Percentiles rank a stretch among this genome's conserved stretches.
These are phyloP conservation scores for Pseudodiploospora longispora DNA, from an alignment of 2,329 filamentous ascomycete genomes.

Conservation along the genomic window DNA sequence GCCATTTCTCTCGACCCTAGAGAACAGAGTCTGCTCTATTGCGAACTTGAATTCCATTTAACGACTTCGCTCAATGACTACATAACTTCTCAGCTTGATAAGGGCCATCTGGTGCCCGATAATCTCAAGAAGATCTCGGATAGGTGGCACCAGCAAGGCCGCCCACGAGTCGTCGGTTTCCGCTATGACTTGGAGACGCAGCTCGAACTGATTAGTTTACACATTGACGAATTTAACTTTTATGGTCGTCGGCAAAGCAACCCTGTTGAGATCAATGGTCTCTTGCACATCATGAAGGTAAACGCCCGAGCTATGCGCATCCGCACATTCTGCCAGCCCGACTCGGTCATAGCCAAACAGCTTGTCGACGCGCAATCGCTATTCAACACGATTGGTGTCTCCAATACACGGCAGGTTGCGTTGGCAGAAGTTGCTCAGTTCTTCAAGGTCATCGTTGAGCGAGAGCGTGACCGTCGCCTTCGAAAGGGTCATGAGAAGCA, in stretches of 20 bases:
- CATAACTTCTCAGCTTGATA: conserved; percentile 43
- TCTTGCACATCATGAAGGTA: conserved; percentile 44
- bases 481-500: conserved; percentile 14
- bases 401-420: conserved; percentile 34
- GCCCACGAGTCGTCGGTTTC: conserved; percentile 47
- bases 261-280: conserved; percentile 33
- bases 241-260: conserved; percentile 39
- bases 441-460: conserved; percentile 44
- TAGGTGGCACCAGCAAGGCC: conserved; percentile 43
- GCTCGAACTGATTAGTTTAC: conserved; percentile 43
- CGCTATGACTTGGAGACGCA: conserved; percentile 54
- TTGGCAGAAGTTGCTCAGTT: conserved; percentile 45
- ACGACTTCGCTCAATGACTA: conserved; percentile 43
- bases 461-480: conserved; percentile 28
- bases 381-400: conserved; percentile 40
- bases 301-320: conserved; percentile 45
- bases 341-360: conserved; percentile 50
- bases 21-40: conserved; percentile 51
- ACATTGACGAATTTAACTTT: conserved; percentile 46
- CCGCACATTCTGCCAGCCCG: conserved; percentile 50
- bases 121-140: conserved; percentile 45
- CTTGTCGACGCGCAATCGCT: conserved; percentile 45
- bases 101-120: conserved; percentile 44
- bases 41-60: conserved; percentile 50
- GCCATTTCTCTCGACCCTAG: conserved; percentile 45